Percentiles rank a stretch among this genome's conserved stretches.
Evolutionary conservation across 371 early-diverging fungal species (phyloP).

Genomic region (Smittium culicis): DNA sequence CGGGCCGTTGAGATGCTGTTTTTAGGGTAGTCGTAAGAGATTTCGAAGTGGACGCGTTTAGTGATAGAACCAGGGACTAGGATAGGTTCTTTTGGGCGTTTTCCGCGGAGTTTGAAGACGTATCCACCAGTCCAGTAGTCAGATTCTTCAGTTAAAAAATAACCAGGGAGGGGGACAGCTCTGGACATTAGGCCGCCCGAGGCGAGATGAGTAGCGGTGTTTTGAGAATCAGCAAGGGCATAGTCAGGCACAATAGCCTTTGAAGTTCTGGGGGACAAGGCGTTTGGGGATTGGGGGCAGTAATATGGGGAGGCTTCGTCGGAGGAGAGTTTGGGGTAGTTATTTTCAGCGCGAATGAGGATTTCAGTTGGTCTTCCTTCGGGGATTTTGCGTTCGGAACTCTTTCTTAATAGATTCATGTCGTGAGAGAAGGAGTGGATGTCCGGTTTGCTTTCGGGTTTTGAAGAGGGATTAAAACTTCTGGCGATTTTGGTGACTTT

Average conservation of each 20-base stretch:
- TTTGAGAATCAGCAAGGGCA: neutral
- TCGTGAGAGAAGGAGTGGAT: neutral
- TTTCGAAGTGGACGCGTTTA: conserved; percentile 33
- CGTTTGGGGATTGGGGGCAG: neutral
- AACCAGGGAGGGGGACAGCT: conserved; percentile 31
- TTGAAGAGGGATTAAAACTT: neutral
- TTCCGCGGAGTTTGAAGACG: conserved; percentile 28
- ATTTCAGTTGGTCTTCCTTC: neutral
- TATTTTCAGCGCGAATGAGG: neutral
- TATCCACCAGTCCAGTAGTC: conserved; percentile 32
- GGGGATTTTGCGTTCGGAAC: neutral
- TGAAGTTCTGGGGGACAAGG: neutral
- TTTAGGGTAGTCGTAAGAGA: conserved; percentile 33
- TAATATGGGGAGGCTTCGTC: neutral
- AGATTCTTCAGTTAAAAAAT: conserved; percentile 25
- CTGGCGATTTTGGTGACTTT: conserved; percentile 8
- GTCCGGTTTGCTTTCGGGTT: neutral
- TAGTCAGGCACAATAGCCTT: neutral
- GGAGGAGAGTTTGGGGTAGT: neutral
- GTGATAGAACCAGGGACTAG: conserved; percentile 32
- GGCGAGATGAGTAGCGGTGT: neutral
- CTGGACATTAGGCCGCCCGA: conserved; percentile 14
- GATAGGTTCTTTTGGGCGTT: conserved; percentile 24
- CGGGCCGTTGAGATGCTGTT: conserved; percentile 37
- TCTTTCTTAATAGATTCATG: neutral